phyloP scores from a whole-genome alignment of 371 early-diverging fungal species.

The Paraphysoderma sedebokerense region DNA sequence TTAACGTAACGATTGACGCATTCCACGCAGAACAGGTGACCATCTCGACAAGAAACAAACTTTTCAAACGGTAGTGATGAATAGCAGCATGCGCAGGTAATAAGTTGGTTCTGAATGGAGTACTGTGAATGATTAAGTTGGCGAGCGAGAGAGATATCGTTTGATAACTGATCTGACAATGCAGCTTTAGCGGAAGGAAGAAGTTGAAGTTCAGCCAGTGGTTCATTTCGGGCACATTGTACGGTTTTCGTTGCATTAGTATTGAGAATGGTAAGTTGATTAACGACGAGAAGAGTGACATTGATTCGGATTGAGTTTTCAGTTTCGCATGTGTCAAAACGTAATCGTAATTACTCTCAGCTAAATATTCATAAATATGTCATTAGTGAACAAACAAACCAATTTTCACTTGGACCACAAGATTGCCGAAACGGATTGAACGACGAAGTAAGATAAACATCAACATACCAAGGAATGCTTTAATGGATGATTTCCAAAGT shows the following conservation, averaged over 20 bases:
- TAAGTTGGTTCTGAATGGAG: background rate
- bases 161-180: too few species aligned
- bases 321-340: conserved; percentile 18
- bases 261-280: background rate
- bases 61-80: conserved; percentile 3
- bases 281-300: background rate
- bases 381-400: too few species aligned
- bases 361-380: background rate
- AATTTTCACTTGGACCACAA: too few species aligned
- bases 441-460: background rate
- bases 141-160: background rate
- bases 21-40: conserved; percentile 5
- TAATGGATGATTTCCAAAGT: conserved; percentile 32
- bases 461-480: conserved; percentile 21
- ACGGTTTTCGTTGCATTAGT: background rate
- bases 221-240: background rate
- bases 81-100: conserved; percentile 5
- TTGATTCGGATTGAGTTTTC: background rate
- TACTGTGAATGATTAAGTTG: background rate
- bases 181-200: too few species aligned
- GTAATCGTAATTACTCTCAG: conserved; percentile 36
- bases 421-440: background rate
- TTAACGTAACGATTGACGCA: background rate
- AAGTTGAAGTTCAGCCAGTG: background rate
- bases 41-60: background rate